Evolutionary conservation across 164 flowering plant species (phyloP).

Genomic region (Magnolia changhungtana): DNA sequence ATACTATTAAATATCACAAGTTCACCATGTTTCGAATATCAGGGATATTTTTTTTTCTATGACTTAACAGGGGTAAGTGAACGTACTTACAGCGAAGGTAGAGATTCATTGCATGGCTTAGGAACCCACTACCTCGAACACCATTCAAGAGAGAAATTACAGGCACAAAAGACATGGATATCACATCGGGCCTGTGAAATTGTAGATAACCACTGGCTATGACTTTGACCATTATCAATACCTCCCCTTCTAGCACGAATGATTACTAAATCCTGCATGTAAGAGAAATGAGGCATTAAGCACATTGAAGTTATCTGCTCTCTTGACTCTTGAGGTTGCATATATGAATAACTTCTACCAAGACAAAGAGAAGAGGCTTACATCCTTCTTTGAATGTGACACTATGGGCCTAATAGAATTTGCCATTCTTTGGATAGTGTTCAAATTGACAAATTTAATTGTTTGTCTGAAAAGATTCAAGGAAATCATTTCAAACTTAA

Average conservation of each 20-base stretch:
- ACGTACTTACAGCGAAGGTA: slow-evolving; percentile 79
- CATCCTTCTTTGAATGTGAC: slow-evolving; percentile 56
- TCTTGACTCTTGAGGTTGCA: neutral
- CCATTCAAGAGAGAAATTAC: slow-evolving; percentile 75
- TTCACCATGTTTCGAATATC: neutral
- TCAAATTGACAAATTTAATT: no score
- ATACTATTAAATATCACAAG: neutral
- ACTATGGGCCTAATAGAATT: slow-evolving; percentile 36
- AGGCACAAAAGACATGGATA: slow-evolving; percentile 91
- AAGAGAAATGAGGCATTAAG: neutral
- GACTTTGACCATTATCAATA: slow-evolving; percentile 54
- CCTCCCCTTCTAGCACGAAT: slow-evolving; percentile 73
- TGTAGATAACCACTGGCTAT: slow-evolving; percentile 76
- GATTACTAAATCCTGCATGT: slow-evolving; percentile 52
- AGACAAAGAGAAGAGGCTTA: slow-evolving; percentile 26
- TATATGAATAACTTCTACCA: neutral
- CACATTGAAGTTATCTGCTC: neutral
- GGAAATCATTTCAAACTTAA: neutral
- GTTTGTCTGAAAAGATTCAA: slow-evolving; percentile 32
- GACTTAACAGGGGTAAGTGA: neutral
- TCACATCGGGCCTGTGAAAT: slow-evolving; percentile 76
- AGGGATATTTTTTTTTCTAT: neutral
- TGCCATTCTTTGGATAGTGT: slow-evolving; percentile 32
- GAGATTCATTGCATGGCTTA: slow-evolving; percentile 82
- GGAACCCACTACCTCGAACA: slow-evolving; percentile 71